Evolutionary conservation across 202 grass and related monocot species (phyloP), one percentile per base, ranked within the genome.

Genomic region (Cymbopogon flexuosus): DNA sequence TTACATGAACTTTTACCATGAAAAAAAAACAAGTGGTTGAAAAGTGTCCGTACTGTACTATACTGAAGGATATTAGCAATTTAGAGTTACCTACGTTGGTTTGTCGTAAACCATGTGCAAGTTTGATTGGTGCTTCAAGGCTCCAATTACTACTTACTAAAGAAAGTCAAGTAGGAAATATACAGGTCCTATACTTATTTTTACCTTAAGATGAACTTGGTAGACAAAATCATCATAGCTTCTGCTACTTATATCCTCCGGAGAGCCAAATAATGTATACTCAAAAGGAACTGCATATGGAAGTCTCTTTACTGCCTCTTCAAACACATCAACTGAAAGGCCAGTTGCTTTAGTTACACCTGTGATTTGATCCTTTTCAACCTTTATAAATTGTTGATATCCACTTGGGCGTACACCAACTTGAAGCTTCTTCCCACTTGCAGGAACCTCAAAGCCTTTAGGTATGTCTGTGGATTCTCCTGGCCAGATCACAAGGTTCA

Each of bases 181-280:
- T 51, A 16, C 3, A 18, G 6, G 13, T 5, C 24, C 7, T 10
- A 33, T 33, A 72, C 43, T 16, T 19, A 5, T 74, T 24, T 16
- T 23, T 85, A 83, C 87, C 85, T 86, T 65, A 72, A 87, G 81
- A 76, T 85, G 60, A 56, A 93, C 84, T 59, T 89, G 87, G 34
- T 90, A 62, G 5, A 87, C 62, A 64, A 85, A 85, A 77, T 88
- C 81, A 52, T 88, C 31, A 8, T 88, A 89, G 16, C 72, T 87
- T n/a, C 36, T 5, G 16, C 75, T 84, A 31, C 31, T 72, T 16
- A 1, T 27, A 24, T 57, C 59, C 27, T 68, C 27, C 3, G 30
- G 11, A 30, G 47, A 66, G 42, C 63, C 40, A 60, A 85, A 89
- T 29, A 67, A 19, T 40, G 87, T 15, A 65, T 89, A 93, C 3